phyloP scores from a whole-genome alignment of 495 filamentous ascomycete genomes.

The Amniculicola lignicola region DNA sequence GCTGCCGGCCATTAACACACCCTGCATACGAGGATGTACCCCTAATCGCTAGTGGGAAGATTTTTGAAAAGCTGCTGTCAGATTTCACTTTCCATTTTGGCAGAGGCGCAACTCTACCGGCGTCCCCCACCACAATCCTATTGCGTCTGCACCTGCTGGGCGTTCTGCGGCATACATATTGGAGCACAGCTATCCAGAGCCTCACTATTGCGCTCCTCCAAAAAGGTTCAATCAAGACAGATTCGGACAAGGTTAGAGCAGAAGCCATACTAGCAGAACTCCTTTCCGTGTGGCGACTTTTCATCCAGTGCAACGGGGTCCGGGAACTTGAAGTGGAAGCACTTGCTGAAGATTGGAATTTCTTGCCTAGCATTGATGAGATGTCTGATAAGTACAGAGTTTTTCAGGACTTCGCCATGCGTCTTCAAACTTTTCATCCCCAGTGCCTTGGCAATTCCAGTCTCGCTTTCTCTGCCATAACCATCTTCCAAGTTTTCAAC shows the following conservation, averaged over 20 bases:
- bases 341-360: too few species aligned
- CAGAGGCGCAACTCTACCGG: neutral
- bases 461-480: constrained; percentile 9
- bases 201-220: constrained; percentile 13
- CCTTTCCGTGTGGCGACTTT: constrained; percentile 22
- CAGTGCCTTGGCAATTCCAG: neutral
- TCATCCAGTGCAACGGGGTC: constrained; percentile 24
- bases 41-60: constrained; percentile 2
- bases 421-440: constrained; percentile 10
- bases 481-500: constrained; percentile 11
- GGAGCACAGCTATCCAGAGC: constrained; percentile 5
- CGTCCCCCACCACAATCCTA: constrained; percentile 22
- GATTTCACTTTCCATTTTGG: constrained; percentile 4
- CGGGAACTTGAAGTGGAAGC: neutral
- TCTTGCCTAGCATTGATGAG: too few species aligned
- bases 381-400: too few species aligned
- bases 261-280: constrained; percentile 21
- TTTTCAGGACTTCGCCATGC: neutral
- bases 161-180: constrained; percentile 16
- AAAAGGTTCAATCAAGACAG: neutral
- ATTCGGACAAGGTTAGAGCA: neutral
- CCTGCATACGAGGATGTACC: neutral
- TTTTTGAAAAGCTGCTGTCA: constrained; percentile 16
- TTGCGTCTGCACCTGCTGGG: constrained; percentile 15
- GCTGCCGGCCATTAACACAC: constrained; percentile 1